Evolutionary conservation across 192 early-diverging fungal genomes (phyloP), one percentile per base, ranked within the genome.

Genomic region (Backusella psychrophila): DNA sequence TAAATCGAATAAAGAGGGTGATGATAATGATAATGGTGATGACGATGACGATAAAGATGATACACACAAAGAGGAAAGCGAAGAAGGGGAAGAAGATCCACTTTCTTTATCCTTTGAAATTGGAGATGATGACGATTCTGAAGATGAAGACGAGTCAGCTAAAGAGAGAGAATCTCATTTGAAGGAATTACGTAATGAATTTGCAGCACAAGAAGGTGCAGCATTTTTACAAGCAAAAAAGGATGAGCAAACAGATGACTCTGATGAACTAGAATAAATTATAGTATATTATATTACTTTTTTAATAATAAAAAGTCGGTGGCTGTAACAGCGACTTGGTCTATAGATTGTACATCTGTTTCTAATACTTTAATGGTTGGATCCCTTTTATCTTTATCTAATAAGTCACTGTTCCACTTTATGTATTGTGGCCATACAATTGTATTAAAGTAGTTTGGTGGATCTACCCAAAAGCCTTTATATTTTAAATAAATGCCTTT

Each of bases 401-500:
- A 75, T n/a, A 89, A 82, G 12, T 86, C 86, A 4, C 39, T 69
- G 31, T 87, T 84, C 71, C 66, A 87, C 26, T 74, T 82, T 70
- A 88, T 17, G 78, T 88, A 92, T 69, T 93, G 87, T 33, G 93
- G 91, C 89, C 90, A 94, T 4, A 94, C 93, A 56, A 92, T 81
- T 19, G 78, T 69, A 73, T 93, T 88, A 82, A 93, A 94, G 69
- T 94, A 94, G n/a, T 87, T 89, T 12, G 91, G 91, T 26, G 93
- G 91, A 75, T 94, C 93, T 0, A 79, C 73, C 93, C 93, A 94
- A 42, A 82, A 87, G 4, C 87, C 87, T 89, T 68, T 34, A 1
- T 4, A 29, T 29, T 29, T 39, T 29, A 26, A 39, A 59, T 23
- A 21, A 75, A 12, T 42, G 5, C 17, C 17, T 26, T 42, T 69